These are phyloP conservation scores for Fragilaria crotonensis DNA, from an alignment of 108 stramenopile species.

Conservation along the genomic window DNA sequence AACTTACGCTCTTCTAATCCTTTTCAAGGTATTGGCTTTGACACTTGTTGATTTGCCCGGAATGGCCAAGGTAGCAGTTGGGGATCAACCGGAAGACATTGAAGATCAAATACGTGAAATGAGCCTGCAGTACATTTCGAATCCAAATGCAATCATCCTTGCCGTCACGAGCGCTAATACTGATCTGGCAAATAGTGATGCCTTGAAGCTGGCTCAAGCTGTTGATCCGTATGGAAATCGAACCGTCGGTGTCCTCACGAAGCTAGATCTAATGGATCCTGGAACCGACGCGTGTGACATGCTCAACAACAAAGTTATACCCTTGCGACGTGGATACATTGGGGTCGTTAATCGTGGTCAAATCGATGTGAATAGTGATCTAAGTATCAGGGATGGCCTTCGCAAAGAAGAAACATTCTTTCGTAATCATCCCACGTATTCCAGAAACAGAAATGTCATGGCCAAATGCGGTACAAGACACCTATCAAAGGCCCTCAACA, in stretches of 20 bases:
- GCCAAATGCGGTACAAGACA: slow-evolving; percentile 68
- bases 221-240: slow-evolving; percentile 89
- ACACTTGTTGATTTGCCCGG: slow-evolving; percentile 99
- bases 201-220: slow-evolving; percentile 88
- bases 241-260: slow-evolving; percentile 97
- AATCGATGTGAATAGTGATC: slow-evolving; percentile 85
- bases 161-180: slow-evolving; percentile 96
- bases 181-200: slow-evolving; percentile 96
- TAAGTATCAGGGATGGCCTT: slow-evolving; percentile 80
- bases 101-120: slow-evolving; percentile 90
- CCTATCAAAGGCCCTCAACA: slow-evolving; percentile 79
- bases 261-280: slow-evolving; percentile 98
- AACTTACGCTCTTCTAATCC: not conserved
- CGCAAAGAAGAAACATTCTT: slow-evolving; percentile 92
- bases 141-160: slow-evolving; percentile 95
- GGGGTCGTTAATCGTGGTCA: slow-evolving; percentile 96
- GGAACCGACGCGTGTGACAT: slow-evolving; percentile 93
- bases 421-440: slow-evolving; percentile 84
- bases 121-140: slow-evolving; percentile 84
- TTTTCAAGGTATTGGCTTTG: slow-evolving; percentile 71
- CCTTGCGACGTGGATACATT: slow-evolving; percentile 90
- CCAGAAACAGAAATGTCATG: slow-evolving; percentile 40
- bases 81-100: slow-evolving; percentile 96
- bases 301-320: slow-evolving; percentile 86
- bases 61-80: slow-evolving; percentile 89